Conservation (phyloP, 2,329 filamentous ascomycete genomes). For the Phialophora expanda region DNA sequence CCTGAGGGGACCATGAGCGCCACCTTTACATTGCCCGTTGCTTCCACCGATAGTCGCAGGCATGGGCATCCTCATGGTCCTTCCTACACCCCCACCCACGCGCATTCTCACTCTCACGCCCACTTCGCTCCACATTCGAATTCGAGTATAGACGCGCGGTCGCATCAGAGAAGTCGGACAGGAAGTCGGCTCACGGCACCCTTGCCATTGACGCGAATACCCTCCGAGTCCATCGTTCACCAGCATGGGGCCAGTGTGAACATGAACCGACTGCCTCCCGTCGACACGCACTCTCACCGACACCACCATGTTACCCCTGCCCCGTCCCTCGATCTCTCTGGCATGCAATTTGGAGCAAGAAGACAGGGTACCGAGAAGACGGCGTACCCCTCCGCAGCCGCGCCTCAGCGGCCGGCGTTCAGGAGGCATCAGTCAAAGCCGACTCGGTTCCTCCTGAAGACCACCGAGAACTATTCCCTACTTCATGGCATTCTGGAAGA, state of each 20-base stretch:
- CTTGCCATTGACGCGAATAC: constrained; percentile 37
- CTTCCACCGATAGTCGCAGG: constrained; percentile 40
- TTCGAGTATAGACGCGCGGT: constrained; percentile 45
- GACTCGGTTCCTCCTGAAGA: constrained; percentile 73
- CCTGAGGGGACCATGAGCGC: constrained; percentile 38
- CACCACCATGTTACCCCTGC: constrained; percentile 25
- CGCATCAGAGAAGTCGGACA: constrained; percentile 35
- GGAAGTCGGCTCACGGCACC: constrained; percentile 36
- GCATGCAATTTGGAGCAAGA: constrained; percentile 26
- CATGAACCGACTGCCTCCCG: constrained; percentile 18
- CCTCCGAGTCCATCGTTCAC: constrained; percentile 35
- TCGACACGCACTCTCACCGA: constrained; percentile 28
- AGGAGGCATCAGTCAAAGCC: constrained; percentile 51
- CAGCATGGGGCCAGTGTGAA: constrained; percentile 23
- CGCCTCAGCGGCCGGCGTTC: constrained; percentile 39
- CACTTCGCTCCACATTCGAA: constrained; percentile 41
- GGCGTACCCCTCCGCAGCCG: constrained; percentile 25
- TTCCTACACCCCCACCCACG: constrained; percentile 44
- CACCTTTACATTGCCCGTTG: constrained; percentile 40
- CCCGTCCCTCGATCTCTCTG: constrained; percentile 26
- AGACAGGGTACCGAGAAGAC: constrained; percentile 29
- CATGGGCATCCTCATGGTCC: constrained; percentile 45
- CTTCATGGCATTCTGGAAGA: constrained; percentile 85
- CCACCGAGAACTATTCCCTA: constrained; percentile 74
- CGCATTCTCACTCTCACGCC: constrained; percentile 42